phyloP scores from a whole-genome alignment of 2,329 filamentous ascomycete genomes.

The Verticillium nubilum region DNA sequence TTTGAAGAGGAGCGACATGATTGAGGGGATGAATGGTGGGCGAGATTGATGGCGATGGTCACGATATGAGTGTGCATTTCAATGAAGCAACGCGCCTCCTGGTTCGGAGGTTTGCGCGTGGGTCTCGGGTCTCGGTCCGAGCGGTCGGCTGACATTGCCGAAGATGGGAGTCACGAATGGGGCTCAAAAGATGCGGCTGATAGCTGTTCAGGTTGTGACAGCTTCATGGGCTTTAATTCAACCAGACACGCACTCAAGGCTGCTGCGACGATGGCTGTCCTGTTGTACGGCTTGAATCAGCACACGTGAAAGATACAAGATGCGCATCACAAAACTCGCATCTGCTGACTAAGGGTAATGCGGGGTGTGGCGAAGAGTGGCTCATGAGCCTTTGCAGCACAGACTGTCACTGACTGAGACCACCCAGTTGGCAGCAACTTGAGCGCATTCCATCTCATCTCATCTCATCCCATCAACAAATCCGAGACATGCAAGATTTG shows the following conservation, averaged over 20 bases:
- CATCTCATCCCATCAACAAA: neutral
- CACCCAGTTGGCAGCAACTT: neutral
- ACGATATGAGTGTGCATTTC: neutral
- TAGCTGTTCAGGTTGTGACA: neutral
- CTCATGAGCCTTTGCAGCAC: neutral
- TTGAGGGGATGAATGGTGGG: constrained; percentile 11
- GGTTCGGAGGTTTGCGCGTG: neutral
- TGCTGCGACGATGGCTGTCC: too few species aligned
- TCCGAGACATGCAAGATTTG: neutral
- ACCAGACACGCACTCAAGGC: too few species aligned
- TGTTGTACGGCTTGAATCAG: too few species aligned
- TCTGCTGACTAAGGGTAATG: neutral
- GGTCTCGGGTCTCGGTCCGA: neutral
- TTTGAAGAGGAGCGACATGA: constrained; percentile 27
- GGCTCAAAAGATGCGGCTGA: neutral
- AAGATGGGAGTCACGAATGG: neutral
- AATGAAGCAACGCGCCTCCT: neutral
- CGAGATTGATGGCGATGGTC: neutral
- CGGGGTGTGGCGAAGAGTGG: too few species aligned
- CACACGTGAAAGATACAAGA: neutral
- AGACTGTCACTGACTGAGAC: neutral
- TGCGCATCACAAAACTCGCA: neutral
- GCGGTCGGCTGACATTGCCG: neutral
- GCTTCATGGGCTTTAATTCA: neutral
- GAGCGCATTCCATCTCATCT: neutral